A percentile compares a stretch with the other conserved stretches of the same genome.
phyloP scores from a whole-genome alignment of 2,329 filamentous ascomycete species.

The Xylaria sp. region DNA sequence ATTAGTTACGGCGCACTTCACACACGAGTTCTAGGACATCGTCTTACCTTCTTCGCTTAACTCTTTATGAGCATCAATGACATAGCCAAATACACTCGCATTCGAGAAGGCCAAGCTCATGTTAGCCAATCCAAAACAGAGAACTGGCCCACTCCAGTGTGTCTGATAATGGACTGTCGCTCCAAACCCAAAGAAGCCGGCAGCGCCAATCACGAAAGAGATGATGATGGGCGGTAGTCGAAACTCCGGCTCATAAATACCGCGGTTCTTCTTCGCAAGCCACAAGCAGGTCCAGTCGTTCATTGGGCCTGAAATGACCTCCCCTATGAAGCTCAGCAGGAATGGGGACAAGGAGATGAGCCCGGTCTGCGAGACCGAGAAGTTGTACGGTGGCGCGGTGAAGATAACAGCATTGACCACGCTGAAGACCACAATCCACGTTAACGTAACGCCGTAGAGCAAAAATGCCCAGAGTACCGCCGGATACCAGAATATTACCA shows the following conservation, averaged over 20 bases:
- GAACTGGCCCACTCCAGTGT: constrained; percentile 60
- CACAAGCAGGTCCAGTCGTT: constrained; percentile 58
- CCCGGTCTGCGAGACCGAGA: constrained; percentile 60
- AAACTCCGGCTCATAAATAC: constrained; percentile 67
- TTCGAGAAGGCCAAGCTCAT: constrained; percentile 60
- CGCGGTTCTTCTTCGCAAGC: constrained; percentile 60
- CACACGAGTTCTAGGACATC: not conserved
- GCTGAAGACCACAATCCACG: constrained; percentile 57
- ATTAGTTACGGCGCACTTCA: constrained; percentile 10
- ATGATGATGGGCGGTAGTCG: constrained; percentile 56
- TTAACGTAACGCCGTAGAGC: constrained; percentile 57
- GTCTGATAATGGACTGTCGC: constrained; percentile 57
- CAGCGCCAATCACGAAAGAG: constrained; percentile 55
- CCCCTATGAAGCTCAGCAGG: constrained; percentile 59
- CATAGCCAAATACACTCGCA: constrained; percentile 62
- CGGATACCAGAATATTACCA: constrained; percentile 62
- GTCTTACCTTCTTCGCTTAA: constrained; percentile 56
- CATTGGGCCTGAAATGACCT: constrained; percentile 57
- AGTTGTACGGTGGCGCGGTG: constrained; percentile 62
- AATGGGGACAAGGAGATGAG: constrained; percentile 63
- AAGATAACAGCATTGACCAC: constrained; percentile 63
- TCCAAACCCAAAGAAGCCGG: constrained; percentile 61
- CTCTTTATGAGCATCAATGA: constrained; percentile 60
- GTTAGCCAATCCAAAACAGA: constrained; percentile 61
- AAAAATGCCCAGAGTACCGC: constrained; percentile 63